Base-by-base conservation (phyloP, 495 filamentous ascomycete species). In the Daldinia grandis region DNA sequence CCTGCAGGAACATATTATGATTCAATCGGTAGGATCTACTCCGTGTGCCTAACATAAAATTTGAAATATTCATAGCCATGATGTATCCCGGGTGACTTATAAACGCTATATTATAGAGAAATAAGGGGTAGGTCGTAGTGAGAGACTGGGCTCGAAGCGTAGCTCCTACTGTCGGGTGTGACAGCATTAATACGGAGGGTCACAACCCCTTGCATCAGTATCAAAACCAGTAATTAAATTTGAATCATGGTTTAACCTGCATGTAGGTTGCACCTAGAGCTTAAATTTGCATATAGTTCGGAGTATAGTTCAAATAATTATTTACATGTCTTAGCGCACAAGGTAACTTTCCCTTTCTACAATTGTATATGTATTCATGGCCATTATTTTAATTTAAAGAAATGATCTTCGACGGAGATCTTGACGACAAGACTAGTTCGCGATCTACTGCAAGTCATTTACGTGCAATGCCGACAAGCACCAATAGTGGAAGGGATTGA, bases 151-250 rank as follows among this genome's bases (percentile, higher is more conserved):
- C 50, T 68, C 66, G 58, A 56, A 38, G 65, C 50, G 38, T 62
- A 44, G 27, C 58, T 27, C 10, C 4, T 28, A 14, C 24, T 44
- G 10, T 21, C 25, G 8, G 63, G 51, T 58, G 30, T 65, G 30
- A 66, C 57, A 60, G 44, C 57, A 30, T 72, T 21, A 57, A 68
- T 72, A 71, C 58, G 63, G 69, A 67, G 69, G 63, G 57, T 58
- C 68, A 71, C 68, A 38, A 44, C 59, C 64, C 69, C 69, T 72
- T 72, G 58, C 69, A 67, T 67, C 9, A 38, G 51, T 50, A 49
- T 68, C 64, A 40, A 60, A 28, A 64, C 28, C 24, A 61, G 60
- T 14, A 64, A 33, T 44, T 21, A 9, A 62, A 40, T 27, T 28
- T 58, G 3, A 58, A 62, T 47, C 58, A 54, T 49, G 56, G 38